phyloP scores from a whole-genome alignment of 208 protist genomes.

The Crithidia brevicula region DNA sequence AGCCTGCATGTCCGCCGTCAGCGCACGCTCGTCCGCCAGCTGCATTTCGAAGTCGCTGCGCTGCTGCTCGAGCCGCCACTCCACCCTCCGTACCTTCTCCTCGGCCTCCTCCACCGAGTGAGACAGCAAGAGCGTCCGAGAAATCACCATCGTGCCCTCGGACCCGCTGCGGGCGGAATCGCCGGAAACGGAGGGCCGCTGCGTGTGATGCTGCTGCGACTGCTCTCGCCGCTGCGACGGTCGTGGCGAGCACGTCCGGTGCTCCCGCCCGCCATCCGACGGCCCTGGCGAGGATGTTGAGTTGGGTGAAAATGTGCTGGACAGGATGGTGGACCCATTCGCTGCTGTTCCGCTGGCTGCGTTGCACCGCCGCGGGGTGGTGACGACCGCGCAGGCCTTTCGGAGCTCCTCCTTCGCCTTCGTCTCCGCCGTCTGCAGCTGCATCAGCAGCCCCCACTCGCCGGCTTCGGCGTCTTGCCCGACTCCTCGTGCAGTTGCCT shows the following conservation, averaged over 20 bases:
- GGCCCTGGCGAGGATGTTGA: constrained; percentile 11
- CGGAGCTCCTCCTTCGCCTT: not conserved
- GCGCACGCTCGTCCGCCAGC: constrained; percentile 41
- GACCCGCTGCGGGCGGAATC: constrained; percentile 7
- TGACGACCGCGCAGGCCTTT: not conserved
- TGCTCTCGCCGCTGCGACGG: constrained; percentile 21
- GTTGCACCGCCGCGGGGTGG: constrained; percentile 6
- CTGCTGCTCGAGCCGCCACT: constrained; percentile 27
- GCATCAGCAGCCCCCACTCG: not conserved
- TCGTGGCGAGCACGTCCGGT: constrained; percentile 19
- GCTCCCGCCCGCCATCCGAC: constrained; percentile 16
- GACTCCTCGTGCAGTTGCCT: not conserved
- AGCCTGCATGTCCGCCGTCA: constrained; percentile 70
- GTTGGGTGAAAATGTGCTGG: constrained; percentile 14
- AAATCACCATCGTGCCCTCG: not conserved
- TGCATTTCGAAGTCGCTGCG: constrained; percentile 33
- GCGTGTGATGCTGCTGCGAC: constrained; percentile 11
- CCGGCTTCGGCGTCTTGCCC: not conserved
- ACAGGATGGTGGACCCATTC: constrained; percentile 16
- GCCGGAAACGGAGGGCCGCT: not conserved
- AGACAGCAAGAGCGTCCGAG: not conserved
- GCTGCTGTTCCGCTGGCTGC: not conserved
- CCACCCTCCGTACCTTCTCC: constrained; percentile 12
- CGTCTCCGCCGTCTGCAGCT: not conserved
- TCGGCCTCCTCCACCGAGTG: constrained; percentile 8